phyloP scores from a whole-genome alignment of 345 rosid genomes.

The Durio zibethinus region DNA sequence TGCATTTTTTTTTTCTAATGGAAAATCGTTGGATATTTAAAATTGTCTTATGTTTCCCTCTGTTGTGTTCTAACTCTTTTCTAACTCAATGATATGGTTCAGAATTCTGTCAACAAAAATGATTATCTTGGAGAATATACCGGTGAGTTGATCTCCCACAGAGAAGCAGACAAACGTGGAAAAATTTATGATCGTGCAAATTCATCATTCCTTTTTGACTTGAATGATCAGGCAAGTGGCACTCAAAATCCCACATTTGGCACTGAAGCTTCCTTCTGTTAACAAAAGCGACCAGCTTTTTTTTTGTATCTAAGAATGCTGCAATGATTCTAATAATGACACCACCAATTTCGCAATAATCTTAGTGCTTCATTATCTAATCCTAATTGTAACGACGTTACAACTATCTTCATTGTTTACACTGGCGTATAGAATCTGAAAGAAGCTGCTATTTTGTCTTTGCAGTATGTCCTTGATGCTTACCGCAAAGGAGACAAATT shows the following conservation, averaged over 20 bases:
- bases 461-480: slow-evolving; percentile 93
- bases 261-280: not conserved
- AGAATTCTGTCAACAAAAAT: slow-evolving; percentile 92
- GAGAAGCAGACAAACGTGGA: slow-evolving; percentile 97
- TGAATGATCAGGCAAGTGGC: slow-evolving; percentile 90
- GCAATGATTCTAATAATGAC: not conserved
- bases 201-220: slow-evolving; percentile 94
- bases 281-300: not conserved
- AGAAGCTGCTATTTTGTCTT: slow-evolving; percentile 15
- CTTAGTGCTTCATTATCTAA: not conserved
- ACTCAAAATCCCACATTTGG: not conserved
- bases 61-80: slow-evolving; percentile 10
- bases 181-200: slow-evolving; percentile 97
- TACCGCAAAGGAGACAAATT: slow-evolving; percentile 97
- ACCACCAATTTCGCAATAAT: not conserved
- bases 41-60: not conserved
- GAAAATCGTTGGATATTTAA: not conserved
- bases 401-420: not conserved
- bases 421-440: not conserved
- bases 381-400: not conserved
- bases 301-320: not conserved
- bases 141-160: slow-evolving; percentile 92
- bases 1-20: not conserved
- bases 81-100: slow-evolving; percentile 29
- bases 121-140: slow-evolving; percentile 99